Evolutionary conservation across 306 rosid species (phyloP), one percentile per base, ranked within the genome.

Genomic region (Lathyrus aphaca): DNA sequence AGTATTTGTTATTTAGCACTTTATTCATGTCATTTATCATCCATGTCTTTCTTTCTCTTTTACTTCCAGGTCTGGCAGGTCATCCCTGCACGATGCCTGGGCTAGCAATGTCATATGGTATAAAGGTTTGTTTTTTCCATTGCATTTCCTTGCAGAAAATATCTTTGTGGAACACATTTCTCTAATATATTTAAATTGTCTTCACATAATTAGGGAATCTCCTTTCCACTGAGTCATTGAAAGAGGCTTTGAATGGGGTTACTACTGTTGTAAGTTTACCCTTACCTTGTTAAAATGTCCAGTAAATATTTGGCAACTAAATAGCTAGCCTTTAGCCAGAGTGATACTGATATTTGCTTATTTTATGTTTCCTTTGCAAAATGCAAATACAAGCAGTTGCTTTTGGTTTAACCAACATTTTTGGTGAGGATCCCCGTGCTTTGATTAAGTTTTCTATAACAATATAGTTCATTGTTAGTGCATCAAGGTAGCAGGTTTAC

Each of bases 81-180:
- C 99, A 75, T 84, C 96, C 45, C 61, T 87, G 50, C 91, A 77
- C 53, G 99, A 88, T 67, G 68, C 92, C 32, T 94, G 99, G 99
- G 89, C 95, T 29, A 78, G 37, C 75, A 73, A 45, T 57, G 69
- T 94, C 65, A 77, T 73, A 66, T 94, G 99, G 99, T 76, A 84
- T 79, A 87, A 84, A 94, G 99, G 99, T 92, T 23, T 66, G 85
- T 40, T 23, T 42, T 16, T 21, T 9, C 35, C 21, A 21, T 17
- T 35, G 39, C 64, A 8, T 69, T 75, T 75, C 63, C 68, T 71
- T 51, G 37, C 54, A 35, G 23, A 19, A 60, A 54, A 76, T 67
- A 17, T 37, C 51, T 46, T 49, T 58, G 50, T 61, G 69, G 37
- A 63, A 60, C 73, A 19, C 68, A 14, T 64, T 75, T 19, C 56